phyloP scores from a whole-genome alignment of 2,329 filamentous ascomycete species.

The Fusarium pilosicola region DNA sequence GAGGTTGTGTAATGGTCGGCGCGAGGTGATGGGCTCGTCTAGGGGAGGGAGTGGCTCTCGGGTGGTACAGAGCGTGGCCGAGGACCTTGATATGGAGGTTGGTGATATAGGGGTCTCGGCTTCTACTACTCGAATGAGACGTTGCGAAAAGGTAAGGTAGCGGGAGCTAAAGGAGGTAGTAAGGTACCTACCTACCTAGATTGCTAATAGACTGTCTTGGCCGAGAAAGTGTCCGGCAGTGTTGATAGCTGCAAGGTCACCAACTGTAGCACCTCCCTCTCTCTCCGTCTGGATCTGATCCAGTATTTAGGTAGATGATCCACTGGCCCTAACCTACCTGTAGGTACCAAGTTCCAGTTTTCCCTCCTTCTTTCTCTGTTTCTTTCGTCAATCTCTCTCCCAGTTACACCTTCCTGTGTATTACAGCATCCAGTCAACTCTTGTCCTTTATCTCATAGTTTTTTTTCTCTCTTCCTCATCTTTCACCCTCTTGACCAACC shows the following conservation, averaged over 20 bases:
- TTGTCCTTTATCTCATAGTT: not conserved
- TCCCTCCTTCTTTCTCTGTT: not conserved
- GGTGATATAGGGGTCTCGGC: not conserved
- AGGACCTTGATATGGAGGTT: not conserved
- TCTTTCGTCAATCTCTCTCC: not conserved
- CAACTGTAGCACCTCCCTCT: constrained; percentile 1
- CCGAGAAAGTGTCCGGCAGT: constrained; percentile 21
- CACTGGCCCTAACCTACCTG: not conserved
- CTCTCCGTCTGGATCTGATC: not conserved
- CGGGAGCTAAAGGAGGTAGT: not conserved
- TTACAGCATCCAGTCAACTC: not conserved
- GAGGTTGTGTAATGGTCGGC: constrained; percentile 16
- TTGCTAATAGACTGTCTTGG: not conserved
- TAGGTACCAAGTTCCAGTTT: not conserved
- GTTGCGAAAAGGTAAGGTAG: not conserved
- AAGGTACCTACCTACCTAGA: not conserved
- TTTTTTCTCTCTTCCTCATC: not conserved
- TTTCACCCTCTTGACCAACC: not conserved
- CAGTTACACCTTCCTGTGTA: not conserved
- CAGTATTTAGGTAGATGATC: constrained; percentile 3
- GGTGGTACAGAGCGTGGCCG: constrained; percentile 3
- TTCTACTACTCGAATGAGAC: constrained; percentile 21
- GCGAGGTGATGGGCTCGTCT: constrained; percentile 16
- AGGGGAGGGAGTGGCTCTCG: constrained; percentile 10
- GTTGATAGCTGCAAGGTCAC: not conserved